These are phyloP conservation scores for Pyrrhoderma lamaoense DNA, from an alignment of 1,284 basidiomycete genomes.

Conservation along the genomic window DNA sequence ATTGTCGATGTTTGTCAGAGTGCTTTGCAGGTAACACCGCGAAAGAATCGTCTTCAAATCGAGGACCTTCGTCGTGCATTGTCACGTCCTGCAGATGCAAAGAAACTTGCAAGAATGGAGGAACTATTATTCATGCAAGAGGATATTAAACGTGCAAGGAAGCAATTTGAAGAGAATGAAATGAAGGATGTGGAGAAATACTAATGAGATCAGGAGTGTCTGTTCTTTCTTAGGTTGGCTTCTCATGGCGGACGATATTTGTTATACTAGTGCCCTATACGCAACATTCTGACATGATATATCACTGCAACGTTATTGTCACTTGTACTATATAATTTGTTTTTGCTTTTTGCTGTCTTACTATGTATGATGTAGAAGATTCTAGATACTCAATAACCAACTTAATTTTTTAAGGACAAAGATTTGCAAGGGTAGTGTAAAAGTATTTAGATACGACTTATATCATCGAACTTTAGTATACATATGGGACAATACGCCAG, in stretches of 20 bases:
- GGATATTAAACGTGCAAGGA: slow-evolving; percentile 82
- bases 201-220: background rate
- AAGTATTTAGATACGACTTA: too few species aligned
- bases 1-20: slow-evolving; percentile 79
- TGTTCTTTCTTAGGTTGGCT: too few species aligned
- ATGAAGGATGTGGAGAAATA: slow-evolving; percentile 3
- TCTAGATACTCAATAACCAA: too few species aligned
- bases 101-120: slow-evolving; percentile 84
- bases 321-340: background rate
- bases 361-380: too few species aligned
- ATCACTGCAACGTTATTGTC: background rate
- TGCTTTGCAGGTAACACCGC: slow-evolving; percentile 52
- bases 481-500: slow-evolving; percentile 47
- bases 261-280: too few species aligned
- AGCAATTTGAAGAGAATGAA: slow-evolving; percentile 58
- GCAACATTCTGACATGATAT: background rate
- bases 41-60: slow-evolving; percentile 62
- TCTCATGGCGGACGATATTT: too few species aligned
- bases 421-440: too few species aligned
- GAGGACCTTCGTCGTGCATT: slow-evolving; percentile 75
- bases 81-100: slow-evolving; percentile 71
- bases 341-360: too few species aligned
- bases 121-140: slow-evolving; percentile 88
- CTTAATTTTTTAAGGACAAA: too few species aligned
- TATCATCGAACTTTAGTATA: slow-evolving; percentile 28